Percentiles rank a stretch among this genome's conserved stretches.
phyloP scores from a whole-genome alignment of 257 asterid genomes.

The Gentiana dahurica region DNA sequence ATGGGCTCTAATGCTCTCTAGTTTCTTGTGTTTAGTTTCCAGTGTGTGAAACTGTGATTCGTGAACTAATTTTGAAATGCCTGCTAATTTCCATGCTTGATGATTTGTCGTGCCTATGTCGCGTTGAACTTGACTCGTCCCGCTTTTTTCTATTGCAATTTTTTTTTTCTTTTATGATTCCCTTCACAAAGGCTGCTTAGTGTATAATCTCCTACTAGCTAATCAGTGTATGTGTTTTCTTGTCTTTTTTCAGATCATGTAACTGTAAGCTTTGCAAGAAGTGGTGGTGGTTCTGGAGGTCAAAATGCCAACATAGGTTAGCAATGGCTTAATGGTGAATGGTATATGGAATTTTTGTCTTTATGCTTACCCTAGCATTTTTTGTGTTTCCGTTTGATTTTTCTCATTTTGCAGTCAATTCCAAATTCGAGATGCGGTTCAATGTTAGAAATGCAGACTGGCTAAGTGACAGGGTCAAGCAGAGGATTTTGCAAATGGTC shows the following conservation, averaged over 20 bases:
- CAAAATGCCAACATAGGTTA: slow-evolving; percentile 86
- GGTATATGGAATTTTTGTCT: background rate
- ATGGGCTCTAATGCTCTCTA: no score
- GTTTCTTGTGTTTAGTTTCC: no score
- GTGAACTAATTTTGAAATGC: no score
- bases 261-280: slow-evolving; percentile 67
- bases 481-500: slow-evolving; percentile 83
- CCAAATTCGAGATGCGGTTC: slow-evolving; percentile 98
- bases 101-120: background rate
- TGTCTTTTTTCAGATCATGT: slow-evolving; percentile 59
- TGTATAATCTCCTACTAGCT: background rate
- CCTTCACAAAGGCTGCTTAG: background rate
- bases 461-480: slow-evolving; percentile 73
- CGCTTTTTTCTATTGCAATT: no score
- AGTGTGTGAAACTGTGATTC: no score
- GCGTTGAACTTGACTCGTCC: no score
- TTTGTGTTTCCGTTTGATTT: slow-evolving; percentile 2
- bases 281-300: slow-evolving; percentile 84
- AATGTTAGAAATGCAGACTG: slow-evolving; percentile 68
- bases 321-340: background rate
- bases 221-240: background rate
- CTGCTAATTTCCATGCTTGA: background rate
- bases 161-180: background rate
- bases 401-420: slow-evolving; percentile 23
- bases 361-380: slow-evolving; percentile 1